Base-by-base conservation (phyloP, 2,329 filamentous ascomycete genomes). In the Endoconidiophora polonica region DNA sequence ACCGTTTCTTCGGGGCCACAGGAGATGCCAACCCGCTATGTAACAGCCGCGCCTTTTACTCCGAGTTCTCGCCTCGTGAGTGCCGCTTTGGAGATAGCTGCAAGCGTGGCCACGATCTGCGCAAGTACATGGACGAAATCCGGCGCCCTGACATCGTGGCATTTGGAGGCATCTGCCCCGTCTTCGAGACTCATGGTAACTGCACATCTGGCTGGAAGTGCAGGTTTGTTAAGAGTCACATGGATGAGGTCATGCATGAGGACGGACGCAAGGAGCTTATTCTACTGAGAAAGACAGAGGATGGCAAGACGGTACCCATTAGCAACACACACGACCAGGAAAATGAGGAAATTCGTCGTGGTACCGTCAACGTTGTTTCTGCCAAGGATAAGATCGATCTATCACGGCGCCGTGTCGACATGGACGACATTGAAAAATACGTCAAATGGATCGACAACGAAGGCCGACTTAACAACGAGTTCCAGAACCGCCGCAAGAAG, bases 141-240 rank as follows among this genome's bases (percentile, higher is more conserved):
- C 83, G 87, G 54, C 88, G 90, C 56, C 78, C 86, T 42, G 77
- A 77, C 54, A 86, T 96, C 59, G 73, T 74, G 4, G 86, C 83
- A 0, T 82, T 94, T 58, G 73, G 71, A 40, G 83, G 85, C 5
- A 71, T 81, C 54, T 98, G 91, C 60, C 90, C 88, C 0, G 74
- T 94, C 6, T 95, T 79, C 63, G 80, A 85, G 56, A 69, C 71
- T 14, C 76, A 81, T 55, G 88, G 88, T 10, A 77, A 72, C 54
- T 98, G 91, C 59, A 73, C 76, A 45, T 77, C 82, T 12, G 91
- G 91, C 4, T 98, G 90, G 88, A 94, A 90, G 62, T 98, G 91
- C 62, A 82, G 90, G 20, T 94, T 95, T 60, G 83, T 86, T 33
- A 75, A 75, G 55, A 93, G 86, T 55, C 91, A 98, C 65, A 91